Evolutionary conservation across 257 asterid species (phyloP).

Genomic region (Buddleja alternifolia): DNA sequence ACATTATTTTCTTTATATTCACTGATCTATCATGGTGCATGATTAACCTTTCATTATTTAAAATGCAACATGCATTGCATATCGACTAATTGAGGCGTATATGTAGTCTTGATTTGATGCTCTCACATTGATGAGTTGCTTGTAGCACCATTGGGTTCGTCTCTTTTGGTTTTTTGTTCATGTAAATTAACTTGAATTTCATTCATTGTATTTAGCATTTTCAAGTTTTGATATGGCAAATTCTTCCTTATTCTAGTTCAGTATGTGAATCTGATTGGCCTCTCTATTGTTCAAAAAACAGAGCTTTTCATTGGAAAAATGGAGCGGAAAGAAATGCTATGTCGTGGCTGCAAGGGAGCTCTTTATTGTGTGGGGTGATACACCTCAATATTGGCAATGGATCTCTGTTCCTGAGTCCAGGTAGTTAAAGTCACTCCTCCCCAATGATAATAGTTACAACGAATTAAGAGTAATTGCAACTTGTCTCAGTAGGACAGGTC

Average conservation of each 20-base stretch:
- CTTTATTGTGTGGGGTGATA: conserved; percentile 57
- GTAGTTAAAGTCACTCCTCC: too few relatives aligned
- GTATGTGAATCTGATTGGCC: conserved; percentile 28
- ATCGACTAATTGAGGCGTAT: not conserved
- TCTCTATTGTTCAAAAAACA: conserved; percentile 32
- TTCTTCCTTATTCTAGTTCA: not conserved
- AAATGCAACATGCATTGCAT: not conserved
- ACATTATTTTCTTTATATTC: too few relatives aligned
- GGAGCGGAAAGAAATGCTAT: conserved; percentile 70
- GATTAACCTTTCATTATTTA: not conserved
- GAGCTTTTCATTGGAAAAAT: conserved; percentile 76
- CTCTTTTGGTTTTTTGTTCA: not conserved
- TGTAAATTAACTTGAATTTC: not conserved
- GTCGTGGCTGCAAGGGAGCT: conserved; percentile 77
- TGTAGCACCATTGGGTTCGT: not conserved
- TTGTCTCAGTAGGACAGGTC: too few relatives aligned
- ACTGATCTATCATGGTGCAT: too few relatives aligned
- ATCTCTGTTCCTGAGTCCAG: conserved; percentile 54
- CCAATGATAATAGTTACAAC: too few relatives aligned
- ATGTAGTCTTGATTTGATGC: not conserved
- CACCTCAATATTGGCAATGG: conserved; percentile 70
- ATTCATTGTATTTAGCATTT: not conserved
- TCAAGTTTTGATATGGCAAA: not conserved
- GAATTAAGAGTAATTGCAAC: too few relatives aligned
- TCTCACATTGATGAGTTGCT: not conserved